A percentile compares a stretch with the other conserved stretches of the same genome.
Evolutionary conservation across 1,139 yeast genomes (phyloP).

Genomic region (Hansenula sp.): DNA sequence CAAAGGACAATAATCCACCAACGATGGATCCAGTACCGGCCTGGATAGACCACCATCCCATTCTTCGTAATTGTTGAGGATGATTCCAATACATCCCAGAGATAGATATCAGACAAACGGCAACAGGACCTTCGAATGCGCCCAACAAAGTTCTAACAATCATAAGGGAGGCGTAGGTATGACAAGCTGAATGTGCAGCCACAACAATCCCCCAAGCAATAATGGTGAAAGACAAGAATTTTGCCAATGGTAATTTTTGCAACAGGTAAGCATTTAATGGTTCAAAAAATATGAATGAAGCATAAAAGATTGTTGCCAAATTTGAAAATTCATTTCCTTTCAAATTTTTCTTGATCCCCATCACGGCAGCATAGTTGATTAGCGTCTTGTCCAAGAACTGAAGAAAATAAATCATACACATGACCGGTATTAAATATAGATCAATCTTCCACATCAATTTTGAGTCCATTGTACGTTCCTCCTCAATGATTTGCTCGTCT

Average conservation of each 20-base stretch:
- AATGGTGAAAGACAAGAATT: constrained; percentile 40
- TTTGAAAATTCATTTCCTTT: constrained; percentile 26
- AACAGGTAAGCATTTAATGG: constrained; percentile 30
- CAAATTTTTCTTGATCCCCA: constrained; percentile 42
- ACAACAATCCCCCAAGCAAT: constrained; percentile 47
- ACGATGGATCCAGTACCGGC: constrained; percentile 51
- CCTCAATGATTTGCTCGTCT: background rate
- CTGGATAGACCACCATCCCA: constrained; percentile 46
- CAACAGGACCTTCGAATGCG: constrained; percentile 48
- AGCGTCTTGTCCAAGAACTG: constrained; percentile 43
- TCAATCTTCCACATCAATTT: constrained; percentile 15
- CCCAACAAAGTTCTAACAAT: constrained; percentile 52
- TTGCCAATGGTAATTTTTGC: constrained; percentile 52
- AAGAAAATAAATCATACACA: constrained; percentile 39
- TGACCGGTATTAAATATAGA: constrained; percentile 26
- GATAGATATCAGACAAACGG: constrained; percentile 58
- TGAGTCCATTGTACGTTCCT: background rate
- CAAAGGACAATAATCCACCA: constrained; percentile 55
- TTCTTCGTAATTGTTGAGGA: constrained; percentile 49
- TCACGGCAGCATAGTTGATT: constrained; percentile 45
- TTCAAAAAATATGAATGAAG: constrained; percentile 20
- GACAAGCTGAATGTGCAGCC: constrained; percentile 47
- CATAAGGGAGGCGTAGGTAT: constrained; percentile 45
- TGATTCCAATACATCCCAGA: constrained; percentile 52
- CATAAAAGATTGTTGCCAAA: constrained; percentile 23